Evolutionary conservation across 2,329 filamentous ascomycete genomes (phyloP).

Genomic region (Cladosporium sp.): DNA sequence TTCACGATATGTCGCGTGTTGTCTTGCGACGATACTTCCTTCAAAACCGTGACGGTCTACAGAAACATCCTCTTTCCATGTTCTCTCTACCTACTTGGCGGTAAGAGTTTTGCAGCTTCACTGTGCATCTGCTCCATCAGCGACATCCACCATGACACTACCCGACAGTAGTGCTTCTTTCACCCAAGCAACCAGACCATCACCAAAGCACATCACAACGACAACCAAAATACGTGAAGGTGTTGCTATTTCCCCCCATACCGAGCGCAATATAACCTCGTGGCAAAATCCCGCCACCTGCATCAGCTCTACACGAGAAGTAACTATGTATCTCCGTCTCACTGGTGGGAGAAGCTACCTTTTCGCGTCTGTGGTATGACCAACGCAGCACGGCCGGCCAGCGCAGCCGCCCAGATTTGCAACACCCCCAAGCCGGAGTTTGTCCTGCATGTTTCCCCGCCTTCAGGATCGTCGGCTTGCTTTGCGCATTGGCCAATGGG

Average conservation of each 20-base stretch:
- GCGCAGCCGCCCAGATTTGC: neutral
- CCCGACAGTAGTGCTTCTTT: too few relatives aligned
- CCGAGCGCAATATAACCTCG: neutral
- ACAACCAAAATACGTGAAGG: neutral
- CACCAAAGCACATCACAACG: neutral
- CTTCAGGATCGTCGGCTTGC: neutral
- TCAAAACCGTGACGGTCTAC: too few relatives aligned
- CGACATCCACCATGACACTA: too few relatives aligned
- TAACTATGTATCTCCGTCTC: conserved; percentile 4
- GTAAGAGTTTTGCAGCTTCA: too few relatives aligned
- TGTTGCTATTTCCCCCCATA: neutral
- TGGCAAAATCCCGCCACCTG: neutral
- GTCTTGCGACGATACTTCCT: neutral
- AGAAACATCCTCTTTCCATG: neutral
- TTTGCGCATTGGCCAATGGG: too few relatives aligned
- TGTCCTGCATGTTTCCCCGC: neutral
- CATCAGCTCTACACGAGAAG: conserved; percentile 5
- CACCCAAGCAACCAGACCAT: too few relatives aligned
- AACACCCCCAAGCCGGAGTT: too few relatives aligned
- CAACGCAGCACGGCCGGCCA: too few relatives aligned
- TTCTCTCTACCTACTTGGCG: neutral
- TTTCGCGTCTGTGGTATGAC: neutral
- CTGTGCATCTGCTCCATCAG: too few relatives aligned
- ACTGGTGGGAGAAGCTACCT: neutral
- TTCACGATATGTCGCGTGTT: conserved; percentile 3